phyloP scores from a whole-genome alignment of 371 early-diverging fungal species.

The Mortierella sp. region DNA sequence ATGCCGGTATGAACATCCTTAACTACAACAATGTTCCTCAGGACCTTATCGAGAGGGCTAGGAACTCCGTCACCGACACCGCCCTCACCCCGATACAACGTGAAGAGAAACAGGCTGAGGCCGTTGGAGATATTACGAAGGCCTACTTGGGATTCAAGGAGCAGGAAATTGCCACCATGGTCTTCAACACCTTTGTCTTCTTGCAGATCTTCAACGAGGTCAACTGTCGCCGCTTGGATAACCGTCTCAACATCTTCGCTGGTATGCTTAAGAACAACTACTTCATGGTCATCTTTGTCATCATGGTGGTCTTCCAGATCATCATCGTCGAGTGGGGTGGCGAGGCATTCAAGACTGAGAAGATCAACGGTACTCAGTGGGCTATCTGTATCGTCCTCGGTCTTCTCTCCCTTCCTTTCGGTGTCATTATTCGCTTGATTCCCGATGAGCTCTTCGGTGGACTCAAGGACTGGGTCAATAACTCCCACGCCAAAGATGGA shows the following conservation, averaged over 20 bases:
- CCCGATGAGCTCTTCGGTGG: conserved; percentile 64
- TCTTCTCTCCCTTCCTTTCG: conserved; percentile 77
- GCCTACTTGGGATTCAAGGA: conserved; percentile 31
- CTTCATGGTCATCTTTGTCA: conserved; percentile 71
- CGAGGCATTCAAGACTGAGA: conserved; percentile 69
- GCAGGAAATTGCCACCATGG: conserved; percentile 66
- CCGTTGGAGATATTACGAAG: not conserved
- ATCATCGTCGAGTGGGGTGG: conserved; percentile 76
- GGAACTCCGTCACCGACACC: not conserved
- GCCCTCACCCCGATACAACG: not conserved
- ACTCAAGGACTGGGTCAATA: conserved; percentile 40
- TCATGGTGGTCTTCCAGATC: conserved; percentile 69
- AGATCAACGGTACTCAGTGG: conserved; percentile 74
- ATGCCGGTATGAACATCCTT: conserved; percentile 64
- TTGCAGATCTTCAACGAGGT: conserved; percentile 84
- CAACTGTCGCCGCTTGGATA: conserved; percentile 80
- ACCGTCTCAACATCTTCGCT: conserved; percentile 73
- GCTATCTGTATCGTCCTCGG: conserved; percentile 74
- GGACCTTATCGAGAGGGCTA: conserved; percentile 9
- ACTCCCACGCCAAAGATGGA: conserved; percentile 8
- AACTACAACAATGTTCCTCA: conserved; percentile 22
- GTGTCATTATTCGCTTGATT: conserved; percentile 74
- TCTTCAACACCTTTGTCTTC: conserved; percentile 87
- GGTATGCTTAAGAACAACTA: conserved; percentile 68
- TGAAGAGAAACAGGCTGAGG: not conserved